A percentile compares a stretch with the other conserved stretches of the same genome.
Evolutionary conservation across 805 yeast species (phyloP).

Genomic region (Ascoidea tarda): DNA sequence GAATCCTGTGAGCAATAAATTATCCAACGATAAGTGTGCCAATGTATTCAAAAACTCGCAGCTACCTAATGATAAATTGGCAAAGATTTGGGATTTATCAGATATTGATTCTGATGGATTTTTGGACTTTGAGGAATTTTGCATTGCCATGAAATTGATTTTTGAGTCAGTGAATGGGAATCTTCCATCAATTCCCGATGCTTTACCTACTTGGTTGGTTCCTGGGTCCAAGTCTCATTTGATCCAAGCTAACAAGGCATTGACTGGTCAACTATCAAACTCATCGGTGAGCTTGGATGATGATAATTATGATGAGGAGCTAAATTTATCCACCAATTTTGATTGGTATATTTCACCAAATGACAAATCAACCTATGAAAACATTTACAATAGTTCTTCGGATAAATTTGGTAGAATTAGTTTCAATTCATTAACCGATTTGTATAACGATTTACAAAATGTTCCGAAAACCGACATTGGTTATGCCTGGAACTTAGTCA

Average conservation of each 20-base stretch:
- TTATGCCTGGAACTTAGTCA: slow-evolving; percentile 90
- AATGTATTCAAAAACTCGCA: slow-evolving; percentile 84
- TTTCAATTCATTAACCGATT: slow-evolving; percentile 53
- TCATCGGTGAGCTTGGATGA: slow-evolving; percentile 13
- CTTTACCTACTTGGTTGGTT: slow-evolving; percentile 82
- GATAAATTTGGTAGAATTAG: slow-evolving; percentile 73
- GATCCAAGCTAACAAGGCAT: slow-evolving; percentile 69
- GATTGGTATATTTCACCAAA: slow-evolving; percentile 96
- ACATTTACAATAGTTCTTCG: slow-evolving; percentile 57
- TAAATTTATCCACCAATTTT: slow-evolving; percentile 48
- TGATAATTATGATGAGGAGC: slow-evolving; percentile 51
- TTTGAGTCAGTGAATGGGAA: slow-evolving; percentile 82
- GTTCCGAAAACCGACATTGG: slow-evolving; percentile 79
- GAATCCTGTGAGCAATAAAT: slow-evolving; percentile 64
- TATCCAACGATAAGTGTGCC: slow-evolving; percentile 74
- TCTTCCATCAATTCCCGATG: slow-evolving; percentile 43
- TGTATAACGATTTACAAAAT: slow-evolving; percentile 52
- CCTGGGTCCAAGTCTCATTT: slow-evolving; percentile 83
- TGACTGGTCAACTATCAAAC: background rate
- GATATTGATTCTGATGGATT: slow-evolving; percentile 89
- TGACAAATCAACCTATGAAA: slow-evolving; percentile 66
- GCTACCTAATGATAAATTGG: slow-evolving; percentile 61
- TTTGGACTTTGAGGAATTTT: slow-evolving; percentile 94
- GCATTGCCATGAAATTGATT: slow-evolving; percentile 91
- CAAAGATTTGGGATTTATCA: slow-evolving; percentile 79